Base-by-base conservation (phyloP, 768 basidiomycete species). In the Ramaria rubella region DNA sequence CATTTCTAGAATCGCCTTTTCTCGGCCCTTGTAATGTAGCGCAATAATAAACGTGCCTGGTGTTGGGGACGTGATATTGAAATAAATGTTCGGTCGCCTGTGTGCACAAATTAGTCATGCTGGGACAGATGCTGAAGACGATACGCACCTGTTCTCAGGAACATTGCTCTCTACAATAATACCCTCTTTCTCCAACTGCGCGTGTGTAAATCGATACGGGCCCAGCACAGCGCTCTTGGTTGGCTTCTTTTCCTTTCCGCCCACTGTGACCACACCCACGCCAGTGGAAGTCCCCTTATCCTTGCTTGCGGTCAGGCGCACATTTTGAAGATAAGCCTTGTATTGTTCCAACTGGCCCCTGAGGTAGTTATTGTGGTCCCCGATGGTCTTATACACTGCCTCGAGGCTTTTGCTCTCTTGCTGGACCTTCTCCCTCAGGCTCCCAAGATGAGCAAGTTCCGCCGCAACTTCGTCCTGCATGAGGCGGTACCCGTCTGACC, bases 141-240 rank as follows among this genome's bases (percentile, higher is more conserved):
- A 17, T 33, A 68, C 86, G 65, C 58, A 90, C 94, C 95, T 79
- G 68, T 95, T 97, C 69, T 99, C 96, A 11, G 96, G 96, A 27
- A 99, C 96, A 70, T 98, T 98, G 68, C 94, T 97, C 71, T 98
- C 94, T 49, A 98, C 91, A 66, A 99, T 98, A 65, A 99, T 94
- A 12, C 94, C 94, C 73, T 98, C 96, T 73, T 97, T 98, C 77
- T 99, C 96, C 62, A 99, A 74, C 69, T 98, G 96, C 24, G 91
- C 91, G 68, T 99, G 96, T 2, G 96, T 98, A 66, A 96, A 99
- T 59, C 96, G 81, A 72, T 96, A 97, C 11, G 96, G 96, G 5
- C 96, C 96, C 40, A 95, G 81, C 9, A 91, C 86, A 40, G 87
- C 83, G 19, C 85, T 81, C 74, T 96, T 94, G 33, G 77, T 68